Percentiles rank a stretch among this genome's conserved stretches.
Evolutionary conservation across 305 asterid species (phyloP).

Genomic region (Stenogyne calaminthoides): DNA sequence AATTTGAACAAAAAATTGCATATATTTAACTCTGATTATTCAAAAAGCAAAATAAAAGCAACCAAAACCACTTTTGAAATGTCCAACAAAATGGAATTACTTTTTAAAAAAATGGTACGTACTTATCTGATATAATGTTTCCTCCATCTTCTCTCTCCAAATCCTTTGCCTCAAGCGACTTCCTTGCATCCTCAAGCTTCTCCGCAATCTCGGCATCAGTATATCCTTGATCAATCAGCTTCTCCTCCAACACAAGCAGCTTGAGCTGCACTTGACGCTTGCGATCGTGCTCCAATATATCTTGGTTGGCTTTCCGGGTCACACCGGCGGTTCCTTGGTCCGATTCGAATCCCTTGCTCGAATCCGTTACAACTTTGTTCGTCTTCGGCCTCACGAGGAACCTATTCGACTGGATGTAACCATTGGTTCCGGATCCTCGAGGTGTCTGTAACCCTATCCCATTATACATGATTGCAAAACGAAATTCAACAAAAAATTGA

Average conservation of each 20-base stretch:
- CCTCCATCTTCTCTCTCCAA: slow-evolving; percentile 51
- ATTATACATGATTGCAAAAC: slow-evolving; percentile 59
- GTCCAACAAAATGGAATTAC: background rate
- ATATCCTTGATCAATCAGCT: slow-evolving; percentile 71
- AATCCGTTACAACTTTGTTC: slow-evolving; percentile 55
- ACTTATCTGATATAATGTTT: slow-evolving; percentile 40
- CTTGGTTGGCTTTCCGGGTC: slow-evolving; percentile 62
- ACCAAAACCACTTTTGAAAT: background rate
- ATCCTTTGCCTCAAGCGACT: slow-evolving; percentile 58
- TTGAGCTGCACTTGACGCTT: slow-evolving; percentile 85
- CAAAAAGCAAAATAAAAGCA: background rate
- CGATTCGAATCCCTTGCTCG: slow-evolving; percentile 59
- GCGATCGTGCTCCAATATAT: slow-evolving; percentile 88
- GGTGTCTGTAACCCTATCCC: slow-evolving; percentile 92
- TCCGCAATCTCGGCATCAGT: slow-evolving; percentile 79
- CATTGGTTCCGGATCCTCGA: slow-evolving; percentile 94
- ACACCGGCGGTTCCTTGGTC: slow-evolving; percentile 81
- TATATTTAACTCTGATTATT: background rate
- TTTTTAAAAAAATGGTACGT: slow-evolving; percentile 4
- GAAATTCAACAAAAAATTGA: slow-evolving; percentile 1
- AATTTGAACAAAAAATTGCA: background rate
- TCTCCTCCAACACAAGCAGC: slow-evolving; percentile 76
- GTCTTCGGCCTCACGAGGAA: slow-evolving; percentile 62
- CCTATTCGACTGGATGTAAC: slow-evolving; percentile 77
- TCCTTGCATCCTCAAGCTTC: slow-evolving; percentile 69